Conservation (phyloP, 805 yeast genomes). For the Candida wancherniae region DNA sequence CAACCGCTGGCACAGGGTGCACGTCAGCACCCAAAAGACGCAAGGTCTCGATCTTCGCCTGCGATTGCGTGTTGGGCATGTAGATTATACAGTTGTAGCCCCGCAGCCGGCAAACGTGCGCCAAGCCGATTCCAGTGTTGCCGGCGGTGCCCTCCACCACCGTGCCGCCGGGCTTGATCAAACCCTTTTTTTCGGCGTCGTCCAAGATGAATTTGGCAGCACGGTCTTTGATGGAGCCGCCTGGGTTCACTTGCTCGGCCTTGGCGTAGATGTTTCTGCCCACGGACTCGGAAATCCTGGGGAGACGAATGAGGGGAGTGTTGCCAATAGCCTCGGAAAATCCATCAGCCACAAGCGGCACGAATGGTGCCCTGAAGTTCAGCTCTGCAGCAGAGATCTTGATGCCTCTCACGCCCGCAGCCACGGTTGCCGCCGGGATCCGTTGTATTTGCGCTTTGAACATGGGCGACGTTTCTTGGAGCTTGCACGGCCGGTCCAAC, state of each 20-base stretch:
- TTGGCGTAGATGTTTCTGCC: slow-evolving; percentile 81
- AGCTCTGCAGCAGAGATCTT: slow-evolving; percentile 10
- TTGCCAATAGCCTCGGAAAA: slow-evolving; percentile 87
- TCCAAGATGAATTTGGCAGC: slow-evolving; percentile 76
- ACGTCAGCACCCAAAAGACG: slow-evolving; percentile 81
- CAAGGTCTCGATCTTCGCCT: slow-evolving; percentile 70
- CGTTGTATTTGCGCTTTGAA: no score
- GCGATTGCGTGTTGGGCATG: slow-evolving; percentile 89
- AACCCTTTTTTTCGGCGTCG: slow-evolving; percentile 70
- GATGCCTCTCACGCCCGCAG: slow-evolving; percentile 3
- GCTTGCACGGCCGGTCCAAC: no score
- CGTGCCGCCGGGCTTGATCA: slow-evolving; percentile 72
- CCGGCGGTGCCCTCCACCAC: slow-evolving; percentile 94
- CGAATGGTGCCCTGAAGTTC: slow-evolving; percentile 40
- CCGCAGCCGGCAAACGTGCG: slow-evolving; percentile 71
- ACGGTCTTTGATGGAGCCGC: slow-evolving; percentile 88
- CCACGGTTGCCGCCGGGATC: no score
- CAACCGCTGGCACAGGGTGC: slow-evolving; percentile 82
- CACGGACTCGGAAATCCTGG: slow-evolving; percentile 49
- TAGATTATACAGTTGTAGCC: slow-evolving; percentile 84
- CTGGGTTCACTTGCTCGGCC: slow-evolving; percentile 91
- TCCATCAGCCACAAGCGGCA: slow-evolving; percentile 69
- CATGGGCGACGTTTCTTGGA: no score
- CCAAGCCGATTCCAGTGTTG: slow-evolving; percentile 91
- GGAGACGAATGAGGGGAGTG: slow-evolving; percentile 73